Evolutionary conservation across 352 stramenopile species (phyloP), one percentile per base, ranked within the genome.

Genomic region (Phytopythium aichiense): DNA sequence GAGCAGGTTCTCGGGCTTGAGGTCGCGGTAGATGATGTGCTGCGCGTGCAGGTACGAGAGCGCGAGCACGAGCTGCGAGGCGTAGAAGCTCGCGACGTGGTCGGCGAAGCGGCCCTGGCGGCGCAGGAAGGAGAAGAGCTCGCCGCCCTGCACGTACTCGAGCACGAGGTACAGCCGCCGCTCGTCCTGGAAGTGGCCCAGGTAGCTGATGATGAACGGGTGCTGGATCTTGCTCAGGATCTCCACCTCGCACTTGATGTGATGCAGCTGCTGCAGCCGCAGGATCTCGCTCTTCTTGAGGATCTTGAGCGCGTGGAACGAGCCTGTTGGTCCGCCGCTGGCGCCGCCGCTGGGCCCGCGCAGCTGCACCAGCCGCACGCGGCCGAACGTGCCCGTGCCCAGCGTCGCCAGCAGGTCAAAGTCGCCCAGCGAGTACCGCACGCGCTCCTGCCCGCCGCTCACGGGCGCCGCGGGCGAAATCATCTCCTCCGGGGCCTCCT

Each of bases 1-100:
- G 33, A 98, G 79, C 33, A 98, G 65, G 66, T 98, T 97, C 77
- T 98, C 92, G 12, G 91, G 91, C 72, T 98, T 98, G 23, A 98
- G 71, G 55, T 97, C 92, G 46, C 93, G 77, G 65, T 98, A 98
- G 64, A 97, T 93, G 65, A 98, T 96, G 63, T 97, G 79, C 51
- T 96, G 76, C n/a, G 71, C 76, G 74, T 98, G 91, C 33, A 98
- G 65, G 62, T 98, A 96, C 25, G 79, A 64, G 55, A 98, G 85
- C 11, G 88, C 89, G 25, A 96, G 73, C 49, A 96, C 82, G 40
- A 98, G 77, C 67, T 98, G 87, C 11, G 81, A 74, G 11, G 89
- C 78, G 64, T 96, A 97, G 71, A 94, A 97, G 65, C 87, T 89
- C n/a, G 87, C 84, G 35, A 96, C 78, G 38, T 90, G 76, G 68